These are phyloP conservation scores for Russula brevipes DNA, from an alignment of 768 basidiomycete species.

Conservation along the genomic window DNA sequence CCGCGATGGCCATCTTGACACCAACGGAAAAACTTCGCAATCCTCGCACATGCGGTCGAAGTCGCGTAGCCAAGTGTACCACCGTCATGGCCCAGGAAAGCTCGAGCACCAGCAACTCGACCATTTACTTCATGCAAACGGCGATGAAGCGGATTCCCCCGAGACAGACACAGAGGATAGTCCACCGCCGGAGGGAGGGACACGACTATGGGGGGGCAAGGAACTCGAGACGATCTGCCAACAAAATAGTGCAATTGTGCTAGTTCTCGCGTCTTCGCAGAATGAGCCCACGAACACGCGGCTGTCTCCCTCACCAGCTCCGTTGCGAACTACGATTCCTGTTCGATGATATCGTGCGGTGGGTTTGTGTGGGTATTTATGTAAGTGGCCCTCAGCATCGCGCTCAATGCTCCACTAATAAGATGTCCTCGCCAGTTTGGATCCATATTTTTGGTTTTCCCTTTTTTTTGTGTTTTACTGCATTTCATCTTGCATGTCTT, in stretches of 20 bases:
- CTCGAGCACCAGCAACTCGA: constrained; percentile 52
- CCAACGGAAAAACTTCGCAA: constrained; percentile 16
- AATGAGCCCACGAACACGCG: constrained; percentile 40
- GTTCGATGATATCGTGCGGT: constrained; percentile 9
- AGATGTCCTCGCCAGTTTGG: not conserved
- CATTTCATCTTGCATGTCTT: constrained; percentile 5
- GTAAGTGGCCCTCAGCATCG: constrained; percentile 1
- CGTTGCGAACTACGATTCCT: constrained; percentile 9
- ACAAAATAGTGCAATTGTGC: constrained; percentile 83
- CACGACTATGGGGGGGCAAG: constrained; percentile 67
- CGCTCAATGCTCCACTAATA: not conserved
- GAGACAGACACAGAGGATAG: constrained; percentile 30
- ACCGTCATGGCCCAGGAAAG: constrained; percentile 56
- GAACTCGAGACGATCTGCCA: constrained; percentile 81
- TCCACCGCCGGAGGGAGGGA: constrained; percentile 37
- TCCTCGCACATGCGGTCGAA: constrained; percentile 52
- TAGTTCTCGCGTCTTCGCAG: constrained; percentile 63
- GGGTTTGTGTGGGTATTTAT: constrained; percentile 3
- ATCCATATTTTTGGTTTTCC: not conserved
- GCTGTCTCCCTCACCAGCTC: constrained; percentile 10
- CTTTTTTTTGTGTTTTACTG: not conserved
- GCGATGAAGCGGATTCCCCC: constrained; percentile 18
- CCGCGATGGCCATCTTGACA: constrained; percentile 20
- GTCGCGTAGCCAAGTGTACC: constrained; percentile 66
- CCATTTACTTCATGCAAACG: constrained; percentile 12